phyloP scores from a whole-genome alignment of 2,329 filamentous ascomycete genomes.

The Aphanocladium album region DNA sequence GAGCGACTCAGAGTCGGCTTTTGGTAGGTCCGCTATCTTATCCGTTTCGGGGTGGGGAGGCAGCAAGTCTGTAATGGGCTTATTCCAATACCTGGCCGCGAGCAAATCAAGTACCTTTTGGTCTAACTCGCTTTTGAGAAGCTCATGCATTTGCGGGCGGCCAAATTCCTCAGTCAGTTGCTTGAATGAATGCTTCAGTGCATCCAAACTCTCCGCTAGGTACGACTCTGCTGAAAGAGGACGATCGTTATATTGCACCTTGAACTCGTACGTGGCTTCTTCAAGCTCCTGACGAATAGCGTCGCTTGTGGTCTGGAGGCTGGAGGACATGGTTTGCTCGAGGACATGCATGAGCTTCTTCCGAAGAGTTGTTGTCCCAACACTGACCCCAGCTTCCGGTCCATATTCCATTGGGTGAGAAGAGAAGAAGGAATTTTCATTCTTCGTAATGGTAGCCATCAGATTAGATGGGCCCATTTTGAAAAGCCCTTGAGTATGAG shows the following conservation, averaged over 20 bases:
- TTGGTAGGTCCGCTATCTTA: slow-evolving; percentile 71
- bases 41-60: slow-evolving; percentile 63
- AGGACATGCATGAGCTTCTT: slow-evolving; percentile 97
- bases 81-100: slow-evolving; percentile 95
- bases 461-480: slow-evolving; percentile 78
- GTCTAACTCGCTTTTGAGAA: slow-evolving; percentile 88
- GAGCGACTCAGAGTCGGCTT: slow-evolving; percentile 74
- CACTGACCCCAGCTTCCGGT: slow-evolving; percentile 62
- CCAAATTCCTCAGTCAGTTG: slow-evolving; percentile 88
- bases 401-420: slow-evolving; percentile 79
- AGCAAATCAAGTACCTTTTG: slow-evolving; percentile 91
- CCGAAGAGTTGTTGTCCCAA: slow-evolving; percentile 80
- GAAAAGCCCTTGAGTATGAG: slow-evolving; percentile 67
- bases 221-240: slow-evolving; percentile 94
- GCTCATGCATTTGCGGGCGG: slow-evolving; percentile 77
- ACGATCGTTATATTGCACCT: slow-evolving; percentile 97
- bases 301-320: slow-evolving; percentile 81
- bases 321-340: slow-evolving; percentile 94
- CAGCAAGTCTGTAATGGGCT: slow-evolving; percentile 79
- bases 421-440: slow-evolving; percentile 83
- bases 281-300: slow-evolving; percentile 93
- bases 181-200: slow-evolving; percentile 97
- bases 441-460: slow-evolving; percentile 73
- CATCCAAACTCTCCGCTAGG: slow-evolving; percentile 87
- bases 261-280: slow-evolving; percentile 97